Conservation (phyloP, 306 rosid genomes). For the Geum urbanum region DNA sequence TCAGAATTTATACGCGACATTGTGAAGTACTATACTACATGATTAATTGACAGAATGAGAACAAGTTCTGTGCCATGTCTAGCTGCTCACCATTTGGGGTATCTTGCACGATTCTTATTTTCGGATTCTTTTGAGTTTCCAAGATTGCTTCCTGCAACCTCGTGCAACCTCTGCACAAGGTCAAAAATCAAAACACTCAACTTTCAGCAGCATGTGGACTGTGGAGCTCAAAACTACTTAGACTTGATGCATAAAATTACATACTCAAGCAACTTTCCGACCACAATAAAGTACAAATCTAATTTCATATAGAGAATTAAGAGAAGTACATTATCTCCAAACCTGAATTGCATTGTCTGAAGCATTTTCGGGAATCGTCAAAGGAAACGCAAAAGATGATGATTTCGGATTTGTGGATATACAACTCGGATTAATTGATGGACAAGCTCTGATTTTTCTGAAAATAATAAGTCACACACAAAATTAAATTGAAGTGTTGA, state of each 20-base stretch:
- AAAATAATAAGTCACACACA: conserved; percentile 1
- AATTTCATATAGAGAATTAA: background rate
- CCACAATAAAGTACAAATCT: background rate
- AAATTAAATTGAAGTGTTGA: background rate
- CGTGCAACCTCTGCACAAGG: conserved; percentile 54
- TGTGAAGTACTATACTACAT: background rate
- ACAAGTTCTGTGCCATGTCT: background rate
- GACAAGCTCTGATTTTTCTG: conserved; percentile 91
- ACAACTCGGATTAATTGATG: conserved; percentile 79
- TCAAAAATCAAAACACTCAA: background rate
- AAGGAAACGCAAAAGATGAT: conserved; percentile 71
- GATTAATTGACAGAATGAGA: background rate
- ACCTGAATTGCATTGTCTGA: conserved; percentile 68
- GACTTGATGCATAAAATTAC: background rate
- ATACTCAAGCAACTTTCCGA: background rate
- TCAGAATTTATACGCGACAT: background rate
- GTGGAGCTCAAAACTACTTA: conserved; percentile 5
- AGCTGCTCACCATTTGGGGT: conserved; percentile 53
- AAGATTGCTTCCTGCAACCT: conserved; percentile 73
- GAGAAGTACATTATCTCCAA: background rate
- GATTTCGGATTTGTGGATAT: conserved; percentile 80
- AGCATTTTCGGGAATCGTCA: conserved; percentile 58
- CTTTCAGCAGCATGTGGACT: conserved; percentile 1
- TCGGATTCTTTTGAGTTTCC: conserved; percentile 78
- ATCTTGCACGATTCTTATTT: conserved; percentile 56